phyloP scores from a whole-genome alignment of 441 rosid genomes.

The Brassica balearica region DNA sequence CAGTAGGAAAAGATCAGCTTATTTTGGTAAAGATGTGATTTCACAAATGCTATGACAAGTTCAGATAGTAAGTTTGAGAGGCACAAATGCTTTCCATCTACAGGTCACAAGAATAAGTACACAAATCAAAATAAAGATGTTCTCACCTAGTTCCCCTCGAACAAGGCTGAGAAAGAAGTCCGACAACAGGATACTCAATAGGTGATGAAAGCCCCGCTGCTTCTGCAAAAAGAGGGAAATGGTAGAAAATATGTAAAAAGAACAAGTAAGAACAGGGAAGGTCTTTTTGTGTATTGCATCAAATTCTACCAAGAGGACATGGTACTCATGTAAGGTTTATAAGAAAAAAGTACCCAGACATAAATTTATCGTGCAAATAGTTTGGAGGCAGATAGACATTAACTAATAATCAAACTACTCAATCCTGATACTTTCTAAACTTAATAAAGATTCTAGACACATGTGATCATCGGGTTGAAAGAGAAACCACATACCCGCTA shows the following conservation, averaged over 20 bases:
- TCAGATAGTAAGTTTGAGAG: conserved; percentile 18
- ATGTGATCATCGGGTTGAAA: conserved; percentile 19
- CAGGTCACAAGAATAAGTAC: conserved; percentile 16
- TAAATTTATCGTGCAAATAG: conserved; percentile 6
- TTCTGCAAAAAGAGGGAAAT: conserved; percentile 49
- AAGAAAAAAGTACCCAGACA: conserved; percentile 14
- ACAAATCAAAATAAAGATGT: neutral
- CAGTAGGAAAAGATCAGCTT: conserved; percentile 16
- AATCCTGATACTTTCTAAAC: neutral
- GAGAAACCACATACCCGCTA: conserved; percentile 55
- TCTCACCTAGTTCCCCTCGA: conserved; percentile 60
- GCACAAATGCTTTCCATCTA: conserved; percentile 17
- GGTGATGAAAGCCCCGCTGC: conserved; percentile 59
- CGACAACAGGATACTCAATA: conserved; percentile 57
- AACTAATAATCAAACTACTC: conserved; percentile 21
- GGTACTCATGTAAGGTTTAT: neutral
- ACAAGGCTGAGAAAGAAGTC: conserved; percentile 66
- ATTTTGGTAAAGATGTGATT: conserved; percentile 15
- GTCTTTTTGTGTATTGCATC: conserved; percentile 21
- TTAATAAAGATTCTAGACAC: conserved; percentile 21
- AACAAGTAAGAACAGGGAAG: neutral
- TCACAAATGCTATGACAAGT: conserved; percentile 24
- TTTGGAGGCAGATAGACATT: conserved; percentile 18
- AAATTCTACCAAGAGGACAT: conserved; percentile 25
- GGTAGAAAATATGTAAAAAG: conserved; percentile 23